These are phyloP conservation scores for Aspergillus taichungensis DNA, from an alignment of 495 filamentous ascomycete genomes.

Conservation along the genomic window DNA sequence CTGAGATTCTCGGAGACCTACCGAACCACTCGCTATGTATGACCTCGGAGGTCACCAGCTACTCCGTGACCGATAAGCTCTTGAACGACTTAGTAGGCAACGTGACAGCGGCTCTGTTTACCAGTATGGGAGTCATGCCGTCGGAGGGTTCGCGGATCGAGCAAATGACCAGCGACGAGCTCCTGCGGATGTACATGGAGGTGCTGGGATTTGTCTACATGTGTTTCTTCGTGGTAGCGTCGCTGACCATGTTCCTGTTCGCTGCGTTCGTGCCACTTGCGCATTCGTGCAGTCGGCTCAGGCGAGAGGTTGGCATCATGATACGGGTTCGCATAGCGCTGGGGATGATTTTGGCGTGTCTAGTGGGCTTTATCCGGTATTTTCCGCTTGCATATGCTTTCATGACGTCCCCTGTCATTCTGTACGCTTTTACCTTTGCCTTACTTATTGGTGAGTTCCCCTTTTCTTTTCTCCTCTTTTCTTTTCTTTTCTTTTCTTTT, in stretches of 20 bases:
- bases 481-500: neutral
- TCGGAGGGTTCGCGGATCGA: constrained; percentile 20
- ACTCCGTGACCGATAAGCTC: constrained; percentile 17
- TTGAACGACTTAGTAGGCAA: constrained; percentile 30
- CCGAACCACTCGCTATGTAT: constrained; percentile 24
- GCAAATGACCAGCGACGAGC: constrained; percentile 21
- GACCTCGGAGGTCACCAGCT: constrained; percentile 7
- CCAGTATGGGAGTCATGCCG: constrained; percentile 33
- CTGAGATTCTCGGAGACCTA: constrained; percentile 23
- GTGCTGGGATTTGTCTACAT: constrained; percentile 33
- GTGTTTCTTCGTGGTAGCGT: constrained; percentile 34
- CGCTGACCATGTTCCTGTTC: constrained; percentile 28
- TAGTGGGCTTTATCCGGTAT: constrained; percentile 22
- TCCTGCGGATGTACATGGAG: constrained; percentile 32
- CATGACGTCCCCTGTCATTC: constrained; percentile 35
- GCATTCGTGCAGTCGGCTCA: constrained; percentile 16
- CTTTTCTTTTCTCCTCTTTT: neutral
- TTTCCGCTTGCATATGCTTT: constrained; percentile 30
- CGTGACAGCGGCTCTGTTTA: constrained; percentile 34
- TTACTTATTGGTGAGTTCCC: constrained; percentile 29
- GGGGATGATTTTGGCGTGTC: constrained; percentile 19
- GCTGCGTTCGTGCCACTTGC: constrained; percentile 22
- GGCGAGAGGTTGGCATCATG: constrained; percentile 16
- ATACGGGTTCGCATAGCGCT: constrained; percentile 21
- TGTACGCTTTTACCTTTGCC: constrained; percentile 32